Conservation (phyloP, 805 yeast genomes). For the Wickerhamiella musiphila region DNA sequence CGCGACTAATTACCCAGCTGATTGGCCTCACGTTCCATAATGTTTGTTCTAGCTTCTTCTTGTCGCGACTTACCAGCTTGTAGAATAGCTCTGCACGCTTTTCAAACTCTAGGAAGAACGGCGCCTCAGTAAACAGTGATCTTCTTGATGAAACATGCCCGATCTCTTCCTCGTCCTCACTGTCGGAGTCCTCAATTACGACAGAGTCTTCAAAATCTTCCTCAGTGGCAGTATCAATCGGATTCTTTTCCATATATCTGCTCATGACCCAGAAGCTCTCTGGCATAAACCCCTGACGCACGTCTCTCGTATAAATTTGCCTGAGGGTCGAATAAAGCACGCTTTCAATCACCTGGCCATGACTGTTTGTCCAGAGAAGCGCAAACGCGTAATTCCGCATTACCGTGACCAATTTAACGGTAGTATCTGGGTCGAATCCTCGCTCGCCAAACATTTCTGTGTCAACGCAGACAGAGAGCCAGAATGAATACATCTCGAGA, state of each 20-base stretch:
- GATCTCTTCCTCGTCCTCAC: constrained; percentile 5
- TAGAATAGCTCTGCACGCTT: constrained; percentile 62
- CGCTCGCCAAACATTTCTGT: constrained; percentile 31
- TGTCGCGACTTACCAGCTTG: constrained; percentile 28
- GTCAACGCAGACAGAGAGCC: constrained; percentile 52
- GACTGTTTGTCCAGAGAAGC: constrained; percentile 26
- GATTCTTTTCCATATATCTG: constrained; percentile 3
- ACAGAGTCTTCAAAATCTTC: constrained; percentile 12
- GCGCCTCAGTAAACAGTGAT: constrained; percentile 45
- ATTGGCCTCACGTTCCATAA: not conserved
- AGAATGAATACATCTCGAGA: constrained; percentile 46
- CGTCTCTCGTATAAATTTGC: constrained; percentile 48
- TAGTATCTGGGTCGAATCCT: constrained; percentile 26
- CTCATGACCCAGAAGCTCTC: constrained; percentile 37
- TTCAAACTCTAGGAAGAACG: constrained; percentile 66
- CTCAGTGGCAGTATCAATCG: constrained; percentile 13
- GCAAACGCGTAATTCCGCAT: constrained; percentile 34
- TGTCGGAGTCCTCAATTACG: too few relatives aligned
- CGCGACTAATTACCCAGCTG: constrained; percentile 34
- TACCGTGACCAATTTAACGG: constrained; percentile 28
- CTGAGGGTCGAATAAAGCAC: constrained; percentile 36
- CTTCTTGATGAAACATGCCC: too few relatives aligned
- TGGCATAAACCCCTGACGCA: constrained; percentile 38
- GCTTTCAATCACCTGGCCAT: not conserved
- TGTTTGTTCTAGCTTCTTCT: not conserved